Evolutionary conservation across 345 rosid species (phyloP).

Genomic region (Syzygium aromaticum): DNA sequence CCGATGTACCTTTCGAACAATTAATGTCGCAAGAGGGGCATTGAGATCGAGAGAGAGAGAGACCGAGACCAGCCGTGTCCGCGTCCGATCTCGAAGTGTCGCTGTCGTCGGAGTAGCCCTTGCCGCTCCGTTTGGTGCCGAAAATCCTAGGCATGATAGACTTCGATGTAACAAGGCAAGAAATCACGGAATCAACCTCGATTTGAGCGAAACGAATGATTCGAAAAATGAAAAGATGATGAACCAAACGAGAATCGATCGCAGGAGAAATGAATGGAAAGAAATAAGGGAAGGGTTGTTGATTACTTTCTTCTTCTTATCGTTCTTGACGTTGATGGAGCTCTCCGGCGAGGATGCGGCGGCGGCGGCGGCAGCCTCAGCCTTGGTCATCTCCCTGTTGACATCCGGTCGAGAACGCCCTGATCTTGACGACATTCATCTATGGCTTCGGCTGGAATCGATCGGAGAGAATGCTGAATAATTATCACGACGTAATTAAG

Average conservation of each 20-base stretch:
- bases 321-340: constrained; percentile 40
- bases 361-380: constrained; percentile 6
- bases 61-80: constrained; percentile 22
- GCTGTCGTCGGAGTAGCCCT: constrained; percentile 20
- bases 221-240: neutral
- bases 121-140: constrained; percentile 37
- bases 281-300: neutral
- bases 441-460: neutral
- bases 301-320: constrained; percentile 74
- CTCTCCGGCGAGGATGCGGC: constrained; percentile 8
- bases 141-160: constrained; percentile 70
- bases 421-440: constrained; percentile 15
- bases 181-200: neutral
- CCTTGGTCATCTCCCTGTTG: constrained; percentile 21
- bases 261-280: neutral
- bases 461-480: neutral
- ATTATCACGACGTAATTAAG: neutral
- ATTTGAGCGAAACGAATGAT: neutral
- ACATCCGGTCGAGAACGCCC: constrained; percentile 5
- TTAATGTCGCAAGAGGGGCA: neutral
- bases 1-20: neutral
- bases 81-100: constrained; percentile 16
- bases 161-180: constrained; percentile 8
- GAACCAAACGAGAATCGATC: neutral
- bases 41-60: neutral